A percentile compares a stretch with the other conserved stretches of the same genome.
These are phyloP conservation scores for Fusarium decemcellulare DNA, from an alignment of 2,329 filamentous ascomycete species.

Conservation along the genomic window DNA sequence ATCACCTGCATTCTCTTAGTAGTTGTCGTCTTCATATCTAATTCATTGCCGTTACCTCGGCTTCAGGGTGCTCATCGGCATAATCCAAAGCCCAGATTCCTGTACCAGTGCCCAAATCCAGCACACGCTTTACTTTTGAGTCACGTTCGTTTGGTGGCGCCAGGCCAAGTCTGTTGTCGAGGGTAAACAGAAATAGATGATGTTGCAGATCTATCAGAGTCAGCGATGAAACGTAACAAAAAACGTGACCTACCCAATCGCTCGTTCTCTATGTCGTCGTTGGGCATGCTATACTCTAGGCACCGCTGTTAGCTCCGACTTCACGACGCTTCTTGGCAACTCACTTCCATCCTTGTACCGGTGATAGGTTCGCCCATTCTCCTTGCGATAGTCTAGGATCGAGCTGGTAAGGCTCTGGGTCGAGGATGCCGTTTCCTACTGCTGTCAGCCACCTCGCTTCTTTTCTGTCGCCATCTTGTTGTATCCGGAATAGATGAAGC, in stretches of 20 bases:
- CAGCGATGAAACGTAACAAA: background rate
- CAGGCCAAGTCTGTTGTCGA: slow-evolving; percentile 10
- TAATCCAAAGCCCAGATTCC: slow-evolving; percentile 14
- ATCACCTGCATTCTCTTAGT: background rate
- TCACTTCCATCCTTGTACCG: slow-evolving; percentile 19
- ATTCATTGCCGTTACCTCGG: background rate
- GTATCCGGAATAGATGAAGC: background rate
- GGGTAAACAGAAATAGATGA: slow-evolving; percentile 1
- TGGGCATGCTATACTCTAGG: slow-evolving; percentile 17
- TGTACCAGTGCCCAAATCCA: slow-evolving; percentile 15
- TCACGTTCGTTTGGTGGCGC: background rate
- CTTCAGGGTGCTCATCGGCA: slow-evolving; percentile 17
- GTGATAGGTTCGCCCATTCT: slow-evolving; percentile 30
- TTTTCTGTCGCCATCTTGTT: background rate
- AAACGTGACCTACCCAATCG: slow-evolving; percentile 5
- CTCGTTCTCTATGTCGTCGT: slow-evolving; percentile 16
- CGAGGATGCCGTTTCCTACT: slow-evolving; percentile 14
- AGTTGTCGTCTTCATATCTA: accelerated
- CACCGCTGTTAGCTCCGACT: accelerated
- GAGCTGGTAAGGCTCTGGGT: slow-evolving; percentile 18
- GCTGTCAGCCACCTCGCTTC: background rate
- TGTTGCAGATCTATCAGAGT: slow-evolving; percentile 11
- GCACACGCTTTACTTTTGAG: slow-evolving; percentile 13
- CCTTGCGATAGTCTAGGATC: slow-evolving; percentile 5
- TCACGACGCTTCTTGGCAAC: background rate